Conservation (phyloP, 345 rosid genomes). For the Syzygium aromaticum region DNA sequence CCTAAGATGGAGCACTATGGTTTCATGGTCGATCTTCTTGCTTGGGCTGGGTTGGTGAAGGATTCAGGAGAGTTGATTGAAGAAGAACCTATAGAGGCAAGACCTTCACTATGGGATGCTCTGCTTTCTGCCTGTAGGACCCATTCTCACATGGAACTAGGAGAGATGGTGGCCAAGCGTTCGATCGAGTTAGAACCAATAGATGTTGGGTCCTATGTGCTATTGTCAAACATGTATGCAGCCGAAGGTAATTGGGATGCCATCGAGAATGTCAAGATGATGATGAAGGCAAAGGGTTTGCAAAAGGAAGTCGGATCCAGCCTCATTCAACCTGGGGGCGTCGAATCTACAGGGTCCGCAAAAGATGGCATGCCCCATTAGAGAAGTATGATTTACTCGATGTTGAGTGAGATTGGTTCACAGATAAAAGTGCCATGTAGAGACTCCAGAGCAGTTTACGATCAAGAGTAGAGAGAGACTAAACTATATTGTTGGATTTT, state of each 20-base stretch:
- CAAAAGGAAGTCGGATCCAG: slow-evolving; percentile 10
- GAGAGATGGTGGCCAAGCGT: slow-evolving; percentile 33
- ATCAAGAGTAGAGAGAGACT: too few relatives aligned
- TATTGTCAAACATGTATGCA: slow-evolving; percentile 43
- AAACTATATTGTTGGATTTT: too few relatives aligned
- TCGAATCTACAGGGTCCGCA: background rate
- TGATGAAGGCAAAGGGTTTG: slow-evolving; percentile 30
- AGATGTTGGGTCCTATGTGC: slow-evolving; percentile 34
- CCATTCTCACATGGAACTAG: slow-evolving; percentile 22
- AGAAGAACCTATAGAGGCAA: slow-evolving; percentile 13
- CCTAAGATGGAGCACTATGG: slow-evolving; percentile 53
- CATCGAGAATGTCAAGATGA: slow-evolving; percentile 34
- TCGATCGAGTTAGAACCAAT: slow-evolving; percentile 36
- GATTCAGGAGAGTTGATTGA: slow-evolving; percentile 22
- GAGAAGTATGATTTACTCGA: slow-evolving; percentile 23
- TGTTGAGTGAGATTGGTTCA: slow-evolving; percentile 40
- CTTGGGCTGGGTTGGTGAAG: slow-evolving; percentile 32
- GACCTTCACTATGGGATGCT: slow-evolving; percentile 11
- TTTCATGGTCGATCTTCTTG: slow-evolving; percentile 46
- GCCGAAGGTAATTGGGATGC: slow-evolving; percentile 42
- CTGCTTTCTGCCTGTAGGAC: slow-evolving; percentile 30
- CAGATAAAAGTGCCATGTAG: slow-evolving; percentile 20
- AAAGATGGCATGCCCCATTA: slow-evolving; percentile 8
- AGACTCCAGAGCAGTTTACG: background rate
- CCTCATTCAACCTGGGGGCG: slow-evolving; percentile 3